Evolutionary conservation across 2,329 filamentous ascomycete species (phyloP), one percentile per base, ranked within the genome.

Genomic region (Cladosporium oxysporum): DNA sequence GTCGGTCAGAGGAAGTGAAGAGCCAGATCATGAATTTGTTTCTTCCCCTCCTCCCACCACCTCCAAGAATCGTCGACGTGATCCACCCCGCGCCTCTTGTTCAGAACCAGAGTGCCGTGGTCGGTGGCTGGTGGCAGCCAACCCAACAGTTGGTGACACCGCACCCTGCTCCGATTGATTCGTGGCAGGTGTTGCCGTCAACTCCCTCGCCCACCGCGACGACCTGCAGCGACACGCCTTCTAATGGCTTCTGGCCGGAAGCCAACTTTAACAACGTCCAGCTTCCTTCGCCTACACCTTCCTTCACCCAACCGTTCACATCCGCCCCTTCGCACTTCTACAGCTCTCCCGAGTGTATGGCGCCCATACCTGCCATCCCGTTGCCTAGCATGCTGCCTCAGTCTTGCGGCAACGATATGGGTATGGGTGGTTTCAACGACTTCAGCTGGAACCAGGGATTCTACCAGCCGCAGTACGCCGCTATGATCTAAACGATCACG

Each of bases 1-100:
- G 93, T 71, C 91, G 92, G 82, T 93, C 92, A 76, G 93, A 97
- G 72, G 93, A 97, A 73, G 94, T 97, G 80, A 97, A 97, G 87
- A 88, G 84, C 75, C 89, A 87, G 77, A 90, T 99, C 81, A 86
- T 91, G 83, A 87, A 85, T 73, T 85, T 98, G 75, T 93, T 97
- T 84, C 91, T 87, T 69, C 88, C 93, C 79, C 88, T 96, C 66
- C 85, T 98, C 70, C 87, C 96, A 68, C 93, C 92, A 66, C 93
- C 93, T 72, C 94, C 93, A 62, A 90, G 92, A 78, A 88, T 96
- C 71, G 88, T 97, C 78, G 93, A 97, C 78, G 88, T 96, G 71
- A 88, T 97, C 76, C 91, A 92, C 75, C 92, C 93, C 71, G 90
- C 91, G 68, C 90, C 92, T 66, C 84, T 97, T 71, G 85, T 98